Evolutionary conservation across 768 basidiomycete genomes (phyloP).

Genomic region (Lactifluus hygrophoroides): DNA sequence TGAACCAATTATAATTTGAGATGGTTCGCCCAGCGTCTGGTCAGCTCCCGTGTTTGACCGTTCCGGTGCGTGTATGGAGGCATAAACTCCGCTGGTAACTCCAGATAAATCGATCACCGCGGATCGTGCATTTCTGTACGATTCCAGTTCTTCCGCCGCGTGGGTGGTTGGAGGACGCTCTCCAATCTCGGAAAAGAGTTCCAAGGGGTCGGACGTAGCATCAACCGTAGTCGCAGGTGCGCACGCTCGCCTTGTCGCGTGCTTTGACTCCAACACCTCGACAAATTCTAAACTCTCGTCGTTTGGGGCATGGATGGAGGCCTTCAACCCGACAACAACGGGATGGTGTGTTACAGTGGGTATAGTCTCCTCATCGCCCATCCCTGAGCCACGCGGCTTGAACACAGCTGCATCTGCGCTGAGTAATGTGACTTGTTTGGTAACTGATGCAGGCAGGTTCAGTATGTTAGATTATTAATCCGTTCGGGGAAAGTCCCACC

Average conservation of each 20-base stretch:
- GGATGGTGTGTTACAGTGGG: not conserved
- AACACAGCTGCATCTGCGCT: conserved; percentile 10
- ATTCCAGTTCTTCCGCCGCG: not conserved
- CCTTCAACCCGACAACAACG: not conserved
- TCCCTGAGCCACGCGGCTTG: not conserved
- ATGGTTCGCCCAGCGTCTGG: not conserved
- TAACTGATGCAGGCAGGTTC: not conserved
- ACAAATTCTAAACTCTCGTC: not conserved
- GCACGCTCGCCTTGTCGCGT: not conserved
- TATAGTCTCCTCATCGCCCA: not conserved
- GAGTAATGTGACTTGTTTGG: not conserved
- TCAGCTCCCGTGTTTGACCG: not conserved
- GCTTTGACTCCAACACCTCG: not conserved
- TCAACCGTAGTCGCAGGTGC: not conserved
- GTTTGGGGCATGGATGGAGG: conserved; percentile 3
- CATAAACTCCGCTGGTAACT: not conserved
- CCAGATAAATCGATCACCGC: not conserved
- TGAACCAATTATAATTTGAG: not conserved
- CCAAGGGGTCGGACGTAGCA: not conserved
- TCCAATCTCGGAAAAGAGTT: not conserved
- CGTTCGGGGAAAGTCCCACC: not conserved
- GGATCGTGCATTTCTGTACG: not conserved
- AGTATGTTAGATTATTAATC: not conserved
- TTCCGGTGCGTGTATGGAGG: not conserved
- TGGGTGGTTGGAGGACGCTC: not conserved